Conservation (phyloP, 148 eudicot genomes). For the Chenopodium formosanum region DNA sequence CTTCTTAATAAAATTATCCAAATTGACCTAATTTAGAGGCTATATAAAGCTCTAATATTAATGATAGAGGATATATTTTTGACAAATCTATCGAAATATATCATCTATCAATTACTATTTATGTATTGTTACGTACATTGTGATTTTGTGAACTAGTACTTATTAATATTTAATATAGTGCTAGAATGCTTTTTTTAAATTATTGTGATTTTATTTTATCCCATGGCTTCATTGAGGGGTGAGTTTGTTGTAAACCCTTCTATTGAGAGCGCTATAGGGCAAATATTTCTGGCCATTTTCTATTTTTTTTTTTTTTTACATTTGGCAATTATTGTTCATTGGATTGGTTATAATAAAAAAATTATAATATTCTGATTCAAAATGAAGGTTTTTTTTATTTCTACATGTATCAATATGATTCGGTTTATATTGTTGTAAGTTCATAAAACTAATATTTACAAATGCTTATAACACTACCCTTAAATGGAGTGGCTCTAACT, state of each 20-base stretch:
- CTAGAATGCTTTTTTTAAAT: background rate
- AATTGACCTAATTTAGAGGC: background rate
- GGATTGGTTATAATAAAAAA: no score
- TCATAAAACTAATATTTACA: no score
- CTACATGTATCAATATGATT: no score
- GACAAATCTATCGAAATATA: no score
- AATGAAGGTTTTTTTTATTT: no score
- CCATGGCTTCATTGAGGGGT: background rate
- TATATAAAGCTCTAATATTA: background rate
- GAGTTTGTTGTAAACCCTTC: background rate
- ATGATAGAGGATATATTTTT: no score
- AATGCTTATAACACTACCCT: no score
- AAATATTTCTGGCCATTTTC: background rate
- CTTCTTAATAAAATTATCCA: background rate
- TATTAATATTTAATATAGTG: constrained; percentile 1
- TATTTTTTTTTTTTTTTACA: no score
- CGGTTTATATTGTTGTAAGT: no score
- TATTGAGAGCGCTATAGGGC: background rate
- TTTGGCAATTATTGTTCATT: background rate
- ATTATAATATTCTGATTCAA: no score
- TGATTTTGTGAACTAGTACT: background rate
- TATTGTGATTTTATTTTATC: background rate
- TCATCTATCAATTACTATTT: no score
- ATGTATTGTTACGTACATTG: background rate
- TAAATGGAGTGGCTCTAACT: no score